Percentiles rank a stretch among this genome's conserved stretches.
Evolutionary conservation across 140 eudicot genomes (phyloP).

Genomic region (Erigeron philadelphicus): DNA sequence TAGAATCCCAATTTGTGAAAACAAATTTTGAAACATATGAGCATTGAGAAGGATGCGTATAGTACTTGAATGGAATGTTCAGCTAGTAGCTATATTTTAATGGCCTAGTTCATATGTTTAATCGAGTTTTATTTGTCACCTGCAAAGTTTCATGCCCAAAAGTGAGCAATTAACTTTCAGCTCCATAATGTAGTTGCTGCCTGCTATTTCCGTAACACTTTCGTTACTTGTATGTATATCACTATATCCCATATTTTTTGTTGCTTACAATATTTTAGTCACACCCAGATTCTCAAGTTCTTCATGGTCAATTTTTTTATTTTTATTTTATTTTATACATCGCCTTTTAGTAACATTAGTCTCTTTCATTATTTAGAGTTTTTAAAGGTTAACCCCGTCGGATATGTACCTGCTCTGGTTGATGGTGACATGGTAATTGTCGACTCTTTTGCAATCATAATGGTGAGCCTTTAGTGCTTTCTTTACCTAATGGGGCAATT

Average conservation of each 20-base stretch:
- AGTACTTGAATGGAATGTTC: no score
- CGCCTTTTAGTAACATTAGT: background rate
- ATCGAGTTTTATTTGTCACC: no score
- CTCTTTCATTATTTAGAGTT: slow-evolving; percentile 40
- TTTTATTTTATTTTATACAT: background rate
- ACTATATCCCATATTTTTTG: background rate
- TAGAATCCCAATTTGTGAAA: no score
- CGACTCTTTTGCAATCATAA: slow-evolving; percentile 75
- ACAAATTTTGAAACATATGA: no score
- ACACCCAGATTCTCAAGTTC: background rate
- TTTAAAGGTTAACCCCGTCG: slow-evolving; percentile 68
- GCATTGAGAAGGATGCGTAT: no score
- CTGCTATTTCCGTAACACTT: background rate
- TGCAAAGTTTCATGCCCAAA: no score
- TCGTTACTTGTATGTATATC: background rate
- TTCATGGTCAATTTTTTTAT: background rate
- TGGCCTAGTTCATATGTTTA: no score
- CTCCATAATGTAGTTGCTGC: no score
- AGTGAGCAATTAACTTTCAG: no score
- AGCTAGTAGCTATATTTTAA: no score
- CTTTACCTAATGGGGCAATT: background rate
- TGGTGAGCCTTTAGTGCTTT: slow-evolving; percentile 40
- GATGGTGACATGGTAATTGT: slow-evolving; percentile 64
- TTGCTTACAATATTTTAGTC: background rate
- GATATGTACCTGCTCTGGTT: slow-evolving; percentile 72